phyloP scores from a whole-genome alignment of 306 rosid species.

The Sesbania bispinosa region DNA sequence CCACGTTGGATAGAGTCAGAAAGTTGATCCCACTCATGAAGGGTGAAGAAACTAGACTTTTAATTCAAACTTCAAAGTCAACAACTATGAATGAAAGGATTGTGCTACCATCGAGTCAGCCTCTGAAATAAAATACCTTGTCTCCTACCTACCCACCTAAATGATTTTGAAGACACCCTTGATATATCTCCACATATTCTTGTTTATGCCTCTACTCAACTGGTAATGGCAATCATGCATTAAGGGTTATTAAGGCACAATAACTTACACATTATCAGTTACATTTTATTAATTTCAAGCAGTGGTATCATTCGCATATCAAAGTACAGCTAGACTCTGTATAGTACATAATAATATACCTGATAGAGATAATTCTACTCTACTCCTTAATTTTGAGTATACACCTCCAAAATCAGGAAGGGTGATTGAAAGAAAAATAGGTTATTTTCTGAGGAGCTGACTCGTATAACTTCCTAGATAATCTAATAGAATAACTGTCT shows the following conservation, averaged over 20 bases:
- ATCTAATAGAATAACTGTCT: conserved; percentile 19
- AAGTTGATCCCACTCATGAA: neutral
- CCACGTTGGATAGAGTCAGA: neutral
- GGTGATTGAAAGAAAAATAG: neutral
- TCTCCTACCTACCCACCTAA: neutral
- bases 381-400: neutral
- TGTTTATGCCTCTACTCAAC: neutral
- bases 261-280: too few species aligned
- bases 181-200: neutral
- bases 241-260: too few species aligned
- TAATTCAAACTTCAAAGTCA: neutral
- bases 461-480: neutral
- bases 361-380: neutral
- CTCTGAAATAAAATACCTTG: neutral
- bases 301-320: neutral
- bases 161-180: neutral
- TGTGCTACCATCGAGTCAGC: neutral
- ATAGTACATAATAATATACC: neutral
- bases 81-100: neutral
- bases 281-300: conserved; percentile 4
- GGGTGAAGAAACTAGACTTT: conserved; percentile 4
- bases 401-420: conserved; percentile 6
- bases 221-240: too few species aligned
- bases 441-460: neutral
- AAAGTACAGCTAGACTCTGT: neutral